A percentile compares a stretch with the other conserved stretches of the same genome.
Conservation (phyloP, 2,329 filamentous ascomycete genomes). For the Phialophora tarda region DNA sequence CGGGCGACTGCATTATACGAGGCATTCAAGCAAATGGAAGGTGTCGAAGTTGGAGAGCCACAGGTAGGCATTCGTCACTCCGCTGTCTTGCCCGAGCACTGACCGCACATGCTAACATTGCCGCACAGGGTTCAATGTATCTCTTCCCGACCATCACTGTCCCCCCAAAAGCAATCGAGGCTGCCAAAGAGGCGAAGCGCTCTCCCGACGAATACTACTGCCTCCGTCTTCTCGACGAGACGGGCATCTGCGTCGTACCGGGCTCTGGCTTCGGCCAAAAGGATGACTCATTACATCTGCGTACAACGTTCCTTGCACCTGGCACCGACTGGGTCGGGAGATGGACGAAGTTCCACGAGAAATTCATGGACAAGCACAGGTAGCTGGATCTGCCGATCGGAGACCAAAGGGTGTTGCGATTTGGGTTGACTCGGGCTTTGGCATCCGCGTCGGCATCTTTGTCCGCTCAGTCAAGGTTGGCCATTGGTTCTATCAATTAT, state of each 20-base stretch:
- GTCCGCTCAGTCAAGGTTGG: not conserved
- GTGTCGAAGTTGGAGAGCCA: slow-evolving; percentile 85
- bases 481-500: not conserved
- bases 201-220: slow-evolving; percentile 92
- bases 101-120: slow-evolving; percentile 10
- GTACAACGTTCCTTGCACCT: slow-evolving; percentile 94
- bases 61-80: slow-evolving; percentile 56
- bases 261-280: slow-evolving; percentile 94
- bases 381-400: slow-evolving; percentile 15
- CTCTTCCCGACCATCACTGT: slow-evolving; percentile 94
- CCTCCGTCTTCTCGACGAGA: slow-evolving; percentile 86
- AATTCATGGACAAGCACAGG: slow-evolving; percentile 83
- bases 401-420: not conserved
- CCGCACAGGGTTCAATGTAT: slow-evolving; percentile 87
- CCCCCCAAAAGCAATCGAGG: slow-evolving; percentile 74
- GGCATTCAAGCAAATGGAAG: slow-evolving; percentile 93
- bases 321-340: slow-evolving; percentile 92
- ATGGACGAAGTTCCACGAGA: slow-evolving; percentile 86
- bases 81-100: slow-evolving; percentile 12
- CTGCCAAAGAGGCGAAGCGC: slow-evolving; percentile 74
- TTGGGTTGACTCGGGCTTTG: not conserved
- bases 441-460: not conserved
- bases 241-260: slow-evolving; percentile 91
- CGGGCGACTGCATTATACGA: slow-evolving; percentile 85
- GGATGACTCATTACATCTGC: slow-evolving; percentile 87